Percentiles rank a stretch among this genome's conserved stretches.
phyloP scores from a whole-genome alignment of 2,329 filamentous ascomycete species.

The Trichoderma citrinoviride region DNA sequence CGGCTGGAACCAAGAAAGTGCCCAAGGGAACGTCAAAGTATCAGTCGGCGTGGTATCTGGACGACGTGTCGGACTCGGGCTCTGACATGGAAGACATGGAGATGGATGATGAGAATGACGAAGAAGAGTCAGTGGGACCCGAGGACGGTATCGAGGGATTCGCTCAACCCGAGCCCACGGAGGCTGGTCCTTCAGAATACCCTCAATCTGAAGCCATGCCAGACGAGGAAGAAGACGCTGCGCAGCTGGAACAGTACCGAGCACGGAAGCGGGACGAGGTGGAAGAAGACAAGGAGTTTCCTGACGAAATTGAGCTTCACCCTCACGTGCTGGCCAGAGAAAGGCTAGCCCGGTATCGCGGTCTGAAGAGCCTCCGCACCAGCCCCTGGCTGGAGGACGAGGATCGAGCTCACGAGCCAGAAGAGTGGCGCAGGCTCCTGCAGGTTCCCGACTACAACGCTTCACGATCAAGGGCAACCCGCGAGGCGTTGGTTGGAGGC shows the following conservation, averaged over 20 bases:
- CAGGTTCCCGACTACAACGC: conserved; percentile 88
- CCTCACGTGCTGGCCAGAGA: conserved; percentile 84
- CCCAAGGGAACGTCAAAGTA: conserved; percentile 92
- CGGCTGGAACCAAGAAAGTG: conserved; percentile 64
- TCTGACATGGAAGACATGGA: conserved; percentile 75
- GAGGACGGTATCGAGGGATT: conserved; percentile 80
- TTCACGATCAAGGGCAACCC: conserved; percentile 69
- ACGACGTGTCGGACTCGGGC: conserved; percentile 76
- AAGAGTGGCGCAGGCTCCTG: conserved; percentile 83
- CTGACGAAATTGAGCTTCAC: conserved; percentile 92
- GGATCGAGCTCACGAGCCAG: conserved; percentile 81
- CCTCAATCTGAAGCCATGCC: conserved; percentile 92
- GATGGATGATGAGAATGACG: conserved; percentile 53
- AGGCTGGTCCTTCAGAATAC: conserved; percentile 82
- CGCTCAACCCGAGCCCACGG: conserved; percentile 65
- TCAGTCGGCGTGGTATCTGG: conserved; percentile 90
- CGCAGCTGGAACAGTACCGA: conserved; percentile 79
- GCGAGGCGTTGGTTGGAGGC: conserved; percentile 86
- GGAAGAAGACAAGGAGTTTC: conserved; percentile 90
- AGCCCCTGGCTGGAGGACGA: conserved; percentile 88
- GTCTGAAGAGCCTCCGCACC: conserved; percentile 84
- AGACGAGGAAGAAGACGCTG: conserved; percentile 75
- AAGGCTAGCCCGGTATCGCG: conserved; percentile 80
- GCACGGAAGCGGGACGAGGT: conserved; percentile 74
- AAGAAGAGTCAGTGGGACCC: conserved; percentile 55